Evolutionary conservation across 2,329 filamentous ascomycete species (phyloP).

Genomic region (Coniochaeta ligniaria): DNA sequence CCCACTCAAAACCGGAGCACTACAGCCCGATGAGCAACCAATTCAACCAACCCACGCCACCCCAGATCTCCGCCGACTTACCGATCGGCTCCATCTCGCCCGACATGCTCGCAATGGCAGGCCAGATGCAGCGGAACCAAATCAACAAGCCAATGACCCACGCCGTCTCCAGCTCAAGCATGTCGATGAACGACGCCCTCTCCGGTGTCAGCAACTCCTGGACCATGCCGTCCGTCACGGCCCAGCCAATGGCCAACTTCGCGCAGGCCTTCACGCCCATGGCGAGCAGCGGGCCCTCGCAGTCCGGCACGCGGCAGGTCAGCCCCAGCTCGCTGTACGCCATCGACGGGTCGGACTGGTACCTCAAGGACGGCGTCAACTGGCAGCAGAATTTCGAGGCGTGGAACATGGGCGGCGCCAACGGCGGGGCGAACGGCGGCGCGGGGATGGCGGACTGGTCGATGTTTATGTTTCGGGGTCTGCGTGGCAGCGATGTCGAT

Average conservation of each 20-base stretch:
- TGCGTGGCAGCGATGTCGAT: constrained; percentile 2
- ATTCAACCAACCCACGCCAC: constrained; percentile 19
- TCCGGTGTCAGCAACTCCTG: constrained; percentile 10
- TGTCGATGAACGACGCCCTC: constrained; percentile 14
- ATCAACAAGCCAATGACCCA: constrained; percentile 6
- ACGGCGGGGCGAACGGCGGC: constrained; percentile 15
- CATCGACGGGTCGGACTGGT: constrained; percentile 49
- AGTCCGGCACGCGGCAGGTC: constrained; percentile 15
- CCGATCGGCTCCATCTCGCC: constrained; percentile 12
- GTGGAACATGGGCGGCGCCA: constrained; percentile 29
- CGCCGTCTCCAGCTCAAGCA: constrained; percentile 6
- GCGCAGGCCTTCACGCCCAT: constrained; percentile 9
- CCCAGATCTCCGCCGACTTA: constrained; percentile 19
- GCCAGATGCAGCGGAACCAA: constrained; percentile 5
- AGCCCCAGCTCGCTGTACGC: constrained; percentile 24
- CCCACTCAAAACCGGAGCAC: constrained; percentile 17
- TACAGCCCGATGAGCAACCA: constrained; percentile 25
- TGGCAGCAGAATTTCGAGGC: constrained; percentile 52
- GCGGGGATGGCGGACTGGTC: constrained; percentile 9
- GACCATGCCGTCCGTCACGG: constrained; percentile 7
- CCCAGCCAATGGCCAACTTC: constrained; percentile 8
- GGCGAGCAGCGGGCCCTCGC: neutral
- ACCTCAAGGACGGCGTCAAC: constrained; percentile 47
- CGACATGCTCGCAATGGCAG: constrained; percentile 9
- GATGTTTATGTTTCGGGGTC: constrained; percentile 20